phyloP scores from a whole-genome alignment of 2,329 filamentous ascomycete species.

The Apiospora sp. region DNA sequence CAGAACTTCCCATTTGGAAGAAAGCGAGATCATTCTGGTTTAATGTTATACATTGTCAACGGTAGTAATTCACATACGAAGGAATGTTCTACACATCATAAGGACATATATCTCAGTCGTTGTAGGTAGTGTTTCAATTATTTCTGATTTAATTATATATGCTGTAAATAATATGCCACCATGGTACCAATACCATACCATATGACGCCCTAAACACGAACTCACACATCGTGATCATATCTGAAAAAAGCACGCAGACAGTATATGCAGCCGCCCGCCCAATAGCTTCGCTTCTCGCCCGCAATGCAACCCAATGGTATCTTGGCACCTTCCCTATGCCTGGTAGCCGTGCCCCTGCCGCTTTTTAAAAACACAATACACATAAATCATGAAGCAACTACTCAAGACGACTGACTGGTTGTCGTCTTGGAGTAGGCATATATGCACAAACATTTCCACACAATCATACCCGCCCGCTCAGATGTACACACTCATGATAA shows the following conservation, averaged over 20 bases:
- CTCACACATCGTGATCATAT: background rate
- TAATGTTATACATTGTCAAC: background rate
- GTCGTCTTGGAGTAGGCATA: background rate
- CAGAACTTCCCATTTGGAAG: background rate
- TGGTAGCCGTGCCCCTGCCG: background rate
- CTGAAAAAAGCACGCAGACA: background rate
- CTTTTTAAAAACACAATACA: background rate
- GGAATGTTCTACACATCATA: too few relatives aligned
- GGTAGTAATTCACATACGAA: too few relatives aligned
- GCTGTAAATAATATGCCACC: too few relatives aligned
- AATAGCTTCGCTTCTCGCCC: background rate
- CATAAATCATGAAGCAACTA: background rate
- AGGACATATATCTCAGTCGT: too few relatives aligned
- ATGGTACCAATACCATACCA: too few relatives aligned
- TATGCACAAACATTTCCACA: background rate
- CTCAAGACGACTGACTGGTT: background rate
- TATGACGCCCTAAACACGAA: too few relatives aligned
- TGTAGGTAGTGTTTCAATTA: too few relatives aligned
- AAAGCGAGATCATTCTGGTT: background rate
- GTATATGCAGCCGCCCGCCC: background rate
- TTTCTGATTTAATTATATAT: too few relatives aligned
- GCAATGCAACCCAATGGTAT: background rate
- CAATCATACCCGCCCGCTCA: background rate
- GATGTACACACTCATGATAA: background rate
- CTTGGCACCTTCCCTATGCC: constrained; percentile 1